Evolutionary conservation across 345 rosid species (phyloP).

Genomic region (Eucalyptus decipiens): DNA sequence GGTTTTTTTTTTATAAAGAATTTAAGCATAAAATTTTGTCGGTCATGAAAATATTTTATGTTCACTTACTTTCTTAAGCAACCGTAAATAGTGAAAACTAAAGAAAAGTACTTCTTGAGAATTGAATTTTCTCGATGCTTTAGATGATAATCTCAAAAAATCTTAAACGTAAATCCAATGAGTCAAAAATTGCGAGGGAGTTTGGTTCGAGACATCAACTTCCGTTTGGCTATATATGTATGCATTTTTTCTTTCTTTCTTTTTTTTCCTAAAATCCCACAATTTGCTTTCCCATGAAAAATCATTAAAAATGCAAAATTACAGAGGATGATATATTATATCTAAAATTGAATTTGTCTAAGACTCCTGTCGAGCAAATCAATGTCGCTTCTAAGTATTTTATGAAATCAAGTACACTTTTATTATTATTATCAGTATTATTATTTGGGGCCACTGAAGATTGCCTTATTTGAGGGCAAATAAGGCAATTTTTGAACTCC

Average conservation of each 20-base stretch:
- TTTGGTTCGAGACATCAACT: not conserved
- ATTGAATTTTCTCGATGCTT: not conserved
- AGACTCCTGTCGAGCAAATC: accelerated
- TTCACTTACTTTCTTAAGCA: not conserved
- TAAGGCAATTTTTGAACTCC: not conserved
- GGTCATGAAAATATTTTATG: not conserved
- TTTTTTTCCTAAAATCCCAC: not conserved
- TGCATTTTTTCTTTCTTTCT: not conserved
- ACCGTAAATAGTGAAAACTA: not conserved
- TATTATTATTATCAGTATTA: too few relatives aligned
- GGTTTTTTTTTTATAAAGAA: accelerated
- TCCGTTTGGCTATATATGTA: too few relatives aligned
- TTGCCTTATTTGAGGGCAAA: not conserved
- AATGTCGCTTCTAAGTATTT: not conserved
- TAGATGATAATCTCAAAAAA: not conserved
- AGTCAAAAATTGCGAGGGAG: not conserved
- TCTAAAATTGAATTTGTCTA: not conserved
- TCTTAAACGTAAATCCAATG: not conserved
- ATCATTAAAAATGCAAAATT: not conserved
- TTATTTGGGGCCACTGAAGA: not conserved
- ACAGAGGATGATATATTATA: not conserved
- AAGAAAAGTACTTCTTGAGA: not conserved
- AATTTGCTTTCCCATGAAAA: too few relatives aligned
- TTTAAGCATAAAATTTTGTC: not conserved
- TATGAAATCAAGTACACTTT: not conserved